Evolutionary conservation across 257 asterid species (phyloP).

Genomic region (Penstemon barbatus): DNA sequence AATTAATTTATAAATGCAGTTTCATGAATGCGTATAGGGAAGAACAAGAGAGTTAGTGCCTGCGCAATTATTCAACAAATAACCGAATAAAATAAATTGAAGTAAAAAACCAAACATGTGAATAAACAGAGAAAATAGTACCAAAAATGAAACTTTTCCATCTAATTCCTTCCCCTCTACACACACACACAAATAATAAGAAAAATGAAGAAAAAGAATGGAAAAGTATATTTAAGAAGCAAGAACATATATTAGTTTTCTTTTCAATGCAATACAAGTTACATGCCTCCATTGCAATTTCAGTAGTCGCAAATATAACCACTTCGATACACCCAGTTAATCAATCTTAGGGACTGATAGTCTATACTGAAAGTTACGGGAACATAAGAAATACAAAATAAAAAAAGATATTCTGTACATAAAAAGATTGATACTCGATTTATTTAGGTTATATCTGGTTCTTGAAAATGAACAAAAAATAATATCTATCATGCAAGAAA

Average conservation of each 20-base stretch:
- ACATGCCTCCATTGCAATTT: neutral
- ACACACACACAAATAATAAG: neutral
- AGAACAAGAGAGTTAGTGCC: no score
- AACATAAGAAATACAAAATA: neutral
- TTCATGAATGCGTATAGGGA: no score
- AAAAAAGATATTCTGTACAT: no score
- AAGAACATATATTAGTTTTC: neutral
- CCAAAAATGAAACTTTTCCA: neutral
- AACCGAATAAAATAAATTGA: no score
- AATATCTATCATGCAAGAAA: no score
- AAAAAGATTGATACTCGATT: no score
- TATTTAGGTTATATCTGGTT: no score
- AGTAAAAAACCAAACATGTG: neutral
- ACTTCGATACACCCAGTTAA: neutral
- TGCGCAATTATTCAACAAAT: no score
- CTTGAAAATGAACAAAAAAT: no score
- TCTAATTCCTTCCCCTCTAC: neutral
- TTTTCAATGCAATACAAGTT: neutral
- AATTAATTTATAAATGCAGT: neutral
- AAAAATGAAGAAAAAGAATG: neutral
- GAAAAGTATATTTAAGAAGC: neutral
- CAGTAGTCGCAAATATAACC: conserved; percentile 2
- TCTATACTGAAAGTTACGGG: neutral
- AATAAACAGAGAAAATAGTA: neutral
- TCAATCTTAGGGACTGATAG: neutral